A percentile compares a stretch with the other conserved stretches of the same genome.
Conservation (phyloP, 805 yeast species). For the Candida broadrunensis region DNA sequence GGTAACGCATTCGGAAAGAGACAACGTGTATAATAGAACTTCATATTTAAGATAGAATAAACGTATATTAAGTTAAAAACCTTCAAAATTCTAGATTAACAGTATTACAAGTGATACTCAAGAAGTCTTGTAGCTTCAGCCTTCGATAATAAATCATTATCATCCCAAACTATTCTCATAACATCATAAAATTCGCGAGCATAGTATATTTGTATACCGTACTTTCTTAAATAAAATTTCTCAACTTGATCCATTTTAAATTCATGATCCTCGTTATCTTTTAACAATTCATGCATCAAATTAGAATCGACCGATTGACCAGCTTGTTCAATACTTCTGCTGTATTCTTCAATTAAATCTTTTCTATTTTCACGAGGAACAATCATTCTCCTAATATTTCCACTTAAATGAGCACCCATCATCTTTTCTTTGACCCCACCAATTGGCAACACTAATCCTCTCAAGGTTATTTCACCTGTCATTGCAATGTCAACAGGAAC, state of each 20-base stretch:
- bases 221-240: conserved; percentile 45
- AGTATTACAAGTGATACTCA: conserved; percentile 25
- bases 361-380: conserved; percentile 69
- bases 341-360: conserved; percentile 62
- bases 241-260: conserved; percentile 41
- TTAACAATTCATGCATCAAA: conserved; percentile 31
- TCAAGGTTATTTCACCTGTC: conserved; percentile 83
- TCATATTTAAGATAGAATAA: conserved; percentile 1
- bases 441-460: conserved; percentile 77
- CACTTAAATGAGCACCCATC: conserved; percentile 72
- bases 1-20: conserved; percentile 33
- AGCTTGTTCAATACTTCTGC: conserved; percentile 31
- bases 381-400: conserved; percentile 48
- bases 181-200: conserved; percentile 82
- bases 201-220: conserved; percentile 58
- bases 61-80: background rate
- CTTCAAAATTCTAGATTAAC: background rate
- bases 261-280: conserved; percentile 30
- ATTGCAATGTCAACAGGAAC: conserved; percentile 58
- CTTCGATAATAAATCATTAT: conserved; percentile 32
- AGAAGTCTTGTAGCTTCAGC: conserved; percentile 23
- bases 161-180: conserved; percentile 66
- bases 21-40: conserved; percentile 19
- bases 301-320: conserved; percentile 13
- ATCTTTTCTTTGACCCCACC: conserved; percentile 81